Evolutionary conservation across 139 green algal species (phyloP).

Genomic region (Tetradesmus lagerheimii): DNA sequence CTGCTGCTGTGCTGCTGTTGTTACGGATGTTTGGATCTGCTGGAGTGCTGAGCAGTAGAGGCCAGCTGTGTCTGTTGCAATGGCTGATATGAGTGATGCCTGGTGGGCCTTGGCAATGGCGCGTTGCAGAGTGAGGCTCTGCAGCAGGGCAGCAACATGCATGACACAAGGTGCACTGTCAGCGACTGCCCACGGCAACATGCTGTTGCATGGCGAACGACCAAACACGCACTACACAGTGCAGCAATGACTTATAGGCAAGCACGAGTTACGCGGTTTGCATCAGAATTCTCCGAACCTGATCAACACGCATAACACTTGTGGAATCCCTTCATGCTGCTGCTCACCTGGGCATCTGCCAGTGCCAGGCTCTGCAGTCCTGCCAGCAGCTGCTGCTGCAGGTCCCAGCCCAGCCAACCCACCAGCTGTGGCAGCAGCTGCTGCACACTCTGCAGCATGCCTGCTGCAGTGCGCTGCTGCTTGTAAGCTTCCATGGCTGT

Average conservation of each 20-base stretch:
- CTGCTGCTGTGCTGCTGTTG: constrained; percentile 19
- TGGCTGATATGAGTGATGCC: constrained; percentile 23
- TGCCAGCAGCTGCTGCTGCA: constrained; percentile 24
- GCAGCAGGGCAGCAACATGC: not conserved
- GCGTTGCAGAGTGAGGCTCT: constrained; percentile 25
- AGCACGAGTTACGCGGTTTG: too few relatives aligned
- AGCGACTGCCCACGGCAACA: not conserved
- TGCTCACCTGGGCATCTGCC: constrained; percentile 23
- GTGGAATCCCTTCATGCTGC: too few relatives aligned
- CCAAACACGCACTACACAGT: too few relatives aligned
- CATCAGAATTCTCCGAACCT: too few relatives aligned
- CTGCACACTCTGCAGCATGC: constrained; percentile 3
- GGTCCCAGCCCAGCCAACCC: constrained; percentile 12
- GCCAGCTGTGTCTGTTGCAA: constrained; percentile 32
- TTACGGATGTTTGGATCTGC: not conserved
- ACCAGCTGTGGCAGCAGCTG: constrained; percentile 35
- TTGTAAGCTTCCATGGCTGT: constrained; percentile 32
- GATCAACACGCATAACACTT: too few relatives aligned
- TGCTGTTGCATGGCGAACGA: not conserved
- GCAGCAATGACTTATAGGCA: too few relatives aligned
- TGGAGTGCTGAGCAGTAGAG: not conserved
- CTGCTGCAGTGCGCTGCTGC: constrained; percentile 28
- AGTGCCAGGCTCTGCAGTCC: constrained; percentile 7
- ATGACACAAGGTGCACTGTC: not conserved
- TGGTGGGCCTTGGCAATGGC: constrained; percentile 24